phyloP scores from a whole-genome alignment of 2,329 filamentous ascomycete species.

The Sclerotinia subarctica region DNA sequence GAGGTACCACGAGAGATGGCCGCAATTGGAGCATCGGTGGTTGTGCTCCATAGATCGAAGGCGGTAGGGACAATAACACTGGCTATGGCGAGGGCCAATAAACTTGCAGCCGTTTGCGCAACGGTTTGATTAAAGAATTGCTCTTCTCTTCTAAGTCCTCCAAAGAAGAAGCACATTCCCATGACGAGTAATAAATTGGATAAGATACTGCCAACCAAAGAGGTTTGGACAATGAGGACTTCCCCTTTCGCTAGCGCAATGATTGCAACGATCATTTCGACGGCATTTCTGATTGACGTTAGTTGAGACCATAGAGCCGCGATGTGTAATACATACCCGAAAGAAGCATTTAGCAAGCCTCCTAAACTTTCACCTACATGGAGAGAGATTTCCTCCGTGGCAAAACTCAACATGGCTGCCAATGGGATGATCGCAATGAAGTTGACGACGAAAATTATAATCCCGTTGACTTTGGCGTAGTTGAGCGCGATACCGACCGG shows the following conservation, averaged over 20 bases:
- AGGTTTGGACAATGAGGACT: conserved; percentile 84
- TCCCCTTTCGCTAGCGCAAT: conserved; percentile 69
- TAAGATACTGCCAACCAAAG: conserved; percentile 84
- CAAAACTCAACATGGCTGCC: conserved; percentile 80
- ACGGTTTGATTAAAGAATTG: conserved; percentile 92
- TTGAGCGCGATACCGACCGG: conserved; percentile 76
- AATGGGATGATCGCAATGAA: conserved; percentile 91
- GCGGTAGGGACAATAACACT: conserved; percentile 87
- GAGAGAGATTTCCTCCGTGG: conserved; percentile 85
- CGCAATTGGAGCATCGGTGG: conserved; percentile 48
- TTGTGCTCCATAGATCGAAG: conserved; percentile 58
- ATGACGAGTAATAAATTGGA: conserved; percentile 86
- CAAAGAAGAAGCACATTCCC: conserved; percentile 91
- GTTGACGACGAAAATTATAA: conserved; percentile 80
- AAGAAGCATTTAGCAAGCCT: conserved; percentile 84
- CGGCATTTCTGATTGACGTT: conserved; percentile 61
- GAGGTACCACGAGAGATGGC: conserved; percentile 68
- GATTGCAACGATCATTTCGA: conserved; percentile 84
- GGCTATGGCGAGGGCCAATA: conserved; percentile 68
- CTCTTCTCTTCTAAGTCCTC: conserved; percentile 63
- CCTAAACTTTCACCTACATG: conserved; percentile 81
- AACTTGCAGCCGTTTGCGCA: conserved; percentile 76
- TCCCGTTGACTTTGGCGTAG: conserved; percentile 56
- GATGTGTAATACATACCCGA: conserved; percentile 57
- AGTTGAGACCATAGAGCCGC: conserved; percentile 27